A percentile compares a stretch with the other conserved stretches of the same genome.
Evolutionary conservation across 2,329 filamentous ascomycete genomes (phyloP).

Genomic region (Aspergillus candidus): DNA sequence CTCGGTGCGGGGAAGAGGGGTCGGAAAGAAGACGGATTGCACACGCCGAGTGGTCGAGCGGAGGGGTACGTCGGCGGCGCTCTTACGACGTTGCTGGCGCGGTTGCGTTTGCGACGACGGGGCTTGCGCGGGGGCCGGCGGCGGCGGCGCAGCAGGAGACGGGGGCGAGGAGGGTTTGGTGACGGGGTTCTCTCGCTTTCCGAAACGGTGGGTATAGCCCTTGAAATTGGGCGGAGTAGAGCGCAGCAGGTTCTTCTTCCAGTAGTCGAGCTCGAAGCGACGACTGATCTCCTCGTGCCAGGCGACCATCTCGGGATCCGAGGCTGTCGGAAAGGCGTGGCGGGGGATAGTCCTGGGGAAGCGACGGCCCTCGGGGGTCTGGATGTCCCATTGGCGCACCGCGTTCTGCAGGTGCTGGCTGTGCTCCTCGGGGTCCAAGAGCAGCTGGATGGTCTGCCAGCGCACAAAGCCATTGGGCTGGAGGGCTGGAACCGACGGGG

Average conservation of each 20-base stretch:
- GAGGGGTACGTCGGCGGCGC: slow-evolving; percentile 16
- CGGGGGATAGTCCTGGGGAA: slow-evolving; percentile 61
- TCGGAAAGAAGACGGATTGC: slow-evolving; percentile 6
- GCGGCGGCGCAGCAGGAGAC: no score
- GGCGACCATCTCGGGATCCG: slow-evolving; percentile 72
- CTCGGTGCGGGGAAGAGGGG: slow-evolving; percentile 13
- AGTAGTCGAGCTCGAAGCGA: slow-evolving; percentile 58
- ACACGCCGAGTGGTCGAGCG: slow-evolving; percentile 13
- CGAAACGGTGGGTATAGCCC: slow-evolving; percentile 24
- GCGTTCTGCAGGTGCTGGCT: slow-evolving; percentile 76
- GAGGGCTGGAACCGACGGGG: slow-evolving; percentile 74
- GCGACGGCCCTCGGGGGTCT: slow-evolving; percentile 56
- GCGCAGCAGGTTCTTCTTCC: slow-evolving; percentile 34
- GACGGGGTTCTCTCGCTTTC: slow-evolving; percentile 25
- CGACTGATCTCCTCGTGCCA: slow-evolving; percentile 80
- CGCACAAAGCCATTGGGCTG: slow-evolving; percentile 79
- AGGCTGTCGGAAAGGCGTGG: slow-evolving; percentile 62
- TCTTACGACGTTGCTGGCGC: no score
- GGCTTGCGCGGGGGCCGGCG: no score
- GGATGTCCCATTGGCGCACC: slow-evolving; percentile 68
- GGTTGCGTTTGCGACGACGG: no score
- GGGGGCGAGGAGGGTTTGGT: not conserved
- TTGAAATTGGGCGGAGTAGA: slow-evolving; percentile 28
- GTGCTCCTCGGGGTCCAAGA: slow-evolving; percentile 83
- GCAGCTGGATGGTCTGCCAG: slow-evolving; percentile 87